Evolutionary conservation across 805 yeast species (phyloP), one percentile per base, ranked within the genome.

Genomic region (Candida boleticola): DNA sequence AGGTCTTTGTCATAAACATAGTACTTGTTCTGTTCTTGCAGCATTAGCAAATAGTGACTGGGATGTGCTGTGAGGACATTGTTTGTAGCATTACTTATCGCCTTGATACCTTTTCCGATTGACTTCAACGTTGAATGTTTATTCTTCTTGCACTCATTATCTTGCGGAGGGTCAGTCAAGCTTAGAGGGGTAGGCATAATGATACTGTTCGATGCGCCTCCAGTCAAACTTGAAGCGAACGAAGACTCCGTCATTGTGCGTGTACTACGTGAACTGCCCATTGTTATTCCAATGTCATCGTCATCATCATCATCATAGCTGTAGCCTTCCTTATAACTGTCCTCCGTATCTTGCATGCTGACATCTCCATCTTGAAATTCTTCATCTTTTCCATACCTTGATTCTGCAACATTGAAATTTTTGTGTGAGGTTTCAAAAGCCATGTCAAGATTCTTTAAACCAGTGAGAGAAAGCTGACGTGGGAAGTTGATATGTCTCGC

Each of bases 11-110:
- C 68, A 0, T 61, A 70, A 5, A 82, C 73, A 49, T 64, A 78
- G 46, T 66, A 74, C 2, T 70, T 68, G 50, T 81, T 85, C 25
- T 73, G 76, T 13, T 52, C 53, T 17, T 57, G 54, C n/a, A n/a
- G n/a, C 3, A 50, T 51, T 22, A 68, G 72, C 21, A 69, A 71
- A 57, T 76, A 89, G 60, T 89, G 96, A 23, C 69, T 69, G 0
- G 87, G 82, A 22, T 71, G 66, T 0, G 86, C 77, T 9, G 69
- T 61, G 84, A 86, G 82, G 78, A 64, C 54, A 21, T 52, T 58
- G 5, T 60, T 51, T 23, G 27, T 23, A 25, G 61, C 61, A 21
- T 51, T 55, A 1, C 69, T 54, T 10, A 69, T 49, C 0, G 61
- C 60, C 36, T 63, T 64, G 18, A 67, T 45, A 41, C 61, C 55